Base-by-base conservation (phyloP, 257 asterid genomes). In the Solanum infundibuliforme region DNA sequence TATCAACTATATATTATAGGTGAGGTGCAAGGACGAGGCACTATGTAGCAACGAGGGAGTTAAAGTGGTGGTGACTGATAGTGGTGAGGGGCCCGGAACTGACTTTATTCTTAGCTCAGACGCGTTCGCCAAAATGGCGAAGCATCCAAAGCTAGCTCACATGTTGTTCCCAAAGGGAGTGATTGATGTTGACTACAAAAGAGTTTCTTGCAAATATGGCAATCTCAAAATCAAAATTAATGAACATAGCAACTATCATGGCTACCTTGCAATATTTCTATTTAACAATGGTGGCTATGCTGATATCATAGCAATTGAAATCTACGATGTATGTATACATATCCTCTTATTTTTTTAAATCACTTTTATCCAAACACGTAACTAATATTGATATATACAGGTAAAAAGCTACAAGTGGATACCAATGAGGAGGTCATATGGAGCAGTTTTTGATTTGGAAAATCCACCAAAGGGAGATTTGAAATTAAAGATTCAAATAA, bases 21-120 rank as follows among this genome's bases (percentile, higher is more conserved):
- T 90, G 34, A 86, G 88, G 90, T 90, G 91, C 88, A 89, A 90
- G 83, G 83, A 88, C 83, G 25, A 55, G 23, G 21, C 25, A 27
- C 77, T 84, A 18, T 90, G 92, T 60, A 85, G 66, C 9, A 81
- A 89, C 23, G 66, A 38, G 39, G 91, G 92, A 32, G 87, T 88
- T 25, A 86, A 84, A 62, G 89, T 90, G 69, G 82, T 82, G 85
- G 90, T 89, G 46, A 90, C 92, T 34, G 92, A 90, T 18, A 55
- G 27, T 18, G 90, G 88, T 5, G 89, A 52, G 60, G 92, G 91
- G 0, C 86, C 84, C 7, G 34, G 39, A 66, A 89, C 89, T 1
- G 92, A 90, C 13, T 90, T 90, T 55, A 76, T 90, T 5, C 83
- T 90, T 2, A 89, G 91, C 60, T 7, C 27, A 6, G 31, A 31